Percentiles rank a stretch among this genome's conserved stretches.
These are phyloP conservation scores for Artemisia annua DNA, from an alignment of 129 eudicot species.

Conservation along the genomic window DNA sequence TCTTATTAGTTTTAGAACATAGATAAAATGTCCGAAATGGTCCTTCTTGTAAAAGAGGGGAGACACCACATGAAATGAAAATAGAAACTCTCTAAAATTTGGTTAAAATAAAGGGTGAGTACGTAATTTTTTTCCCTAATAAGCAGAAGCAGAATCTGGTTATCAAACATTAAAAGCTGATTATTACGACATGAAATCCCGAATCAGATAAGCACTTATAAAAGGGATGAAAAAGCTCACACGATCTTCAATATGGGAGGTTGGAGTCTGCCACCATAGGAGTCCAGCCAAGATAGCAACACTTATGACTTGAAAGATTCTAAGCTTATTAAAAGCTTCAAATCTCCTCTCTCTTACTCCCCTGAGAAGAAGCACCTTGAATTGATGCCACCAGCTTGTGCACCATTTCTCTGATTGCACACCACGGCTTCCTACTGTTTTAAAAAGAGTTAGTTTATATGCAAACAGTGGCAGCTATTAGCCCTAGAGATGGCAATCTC, in stretches of 20 bases:
- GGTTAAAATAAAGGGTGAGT: no score
- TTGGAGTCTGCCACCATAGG: conserved; percentile 97
- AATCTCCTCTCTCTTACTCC: conserved; percentile 81
- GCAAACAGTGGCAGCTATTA: neutral
- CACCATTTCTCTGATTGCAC: conserved; percentile 73
- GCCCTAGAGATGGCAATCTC: neutral
- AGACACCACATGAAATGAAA: no score
- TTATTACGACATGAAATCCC: neutral
- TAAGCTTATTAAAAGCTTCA: conserved; percentile 84
- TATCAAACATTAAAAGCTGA: neutral
- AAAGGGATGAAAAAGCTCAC: conserved; percentile 48
- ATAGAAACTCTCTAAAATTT: no score
- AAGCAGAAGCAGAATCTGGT: no score
- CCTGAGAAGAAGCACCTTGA: conserved; percentile 74
- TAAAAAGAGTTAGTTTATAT: conserved; percentile 15
- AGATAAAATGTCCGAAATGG: no score
- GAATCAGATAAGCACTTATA: neutral
- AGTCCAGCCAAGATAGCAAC: conserved; percentile 95
- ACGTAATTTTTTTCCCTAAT: no score
- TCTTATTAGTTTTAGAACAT: no score
- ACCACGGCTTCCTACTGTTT: conserved; percentile 43
- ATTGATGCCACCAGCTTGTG: conserved; percentile 96
- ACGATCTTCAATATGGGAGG: conserved; percentile 85
- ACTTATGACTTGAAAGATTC: conserved; percentile 92
- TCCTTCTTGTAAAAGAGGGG: no score